Evolutionary conservation across 164 flowering plant genomes (phyloP), one percentile per base, ranked within the genome.

Genomic region (Saururus chinensis): DNA sequence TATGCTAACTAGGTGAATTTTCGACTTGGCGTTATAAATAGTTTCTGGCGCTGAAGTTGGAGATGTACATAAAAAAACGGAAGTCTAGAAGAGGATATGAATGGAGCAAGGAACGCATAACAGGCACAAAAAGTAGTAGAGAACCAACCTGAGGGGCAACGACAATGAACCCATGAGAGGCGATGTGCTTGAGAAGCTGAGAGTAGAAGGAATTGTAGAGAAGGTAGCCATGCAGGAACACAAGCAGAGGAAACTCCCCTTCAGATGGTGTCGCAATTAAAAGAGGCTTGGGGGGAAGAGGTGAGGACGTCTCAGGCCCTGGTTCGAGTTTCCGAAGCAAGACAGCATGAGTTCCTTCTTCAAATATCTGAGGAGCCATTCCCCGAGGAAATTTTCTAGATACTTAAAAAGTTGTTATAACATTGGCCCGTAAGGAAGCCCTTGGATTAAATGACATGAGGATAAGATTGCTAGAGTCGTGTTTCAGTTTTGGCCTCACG

Each of bases 161-260:
- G 24, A 83, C 87, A 20, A 89, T 82, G 85, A 85, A 89, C 41
- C 95, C 98, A 73, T 92, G 95, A 21, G 98, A 92, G 66, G 96
- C 85, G 23, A 92, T 64, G 63, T 81, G 96, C 8, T 66, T 81
- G 64, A 92, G 71, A 40, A 92, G 89, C 76, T 86, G 91, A 57
- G 96, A 83, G 76, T 89, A 89, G 76, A 85, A 87, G 24, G 84
- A 81, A 69, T 92, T 89, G 77, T 41, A 62, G 63, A 84, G 82
- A 58, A 86, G 81, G 67, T 75, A 92, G 40, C 98, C 96, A 71
- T 89, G 98, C 52, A 89, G 82, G 64, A 92, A 73, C 19, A 92
- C 12, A 4, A 89, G 62, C 20, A 87, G 61, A 4, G 96, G 88
- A 68, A 66, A 86, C 19, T 77, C 79, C 60, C 88, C 90, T 4